Conservation (phyloP, 768 basidiomycete species). For the Macrolepiota fuliginosa region DNA sequence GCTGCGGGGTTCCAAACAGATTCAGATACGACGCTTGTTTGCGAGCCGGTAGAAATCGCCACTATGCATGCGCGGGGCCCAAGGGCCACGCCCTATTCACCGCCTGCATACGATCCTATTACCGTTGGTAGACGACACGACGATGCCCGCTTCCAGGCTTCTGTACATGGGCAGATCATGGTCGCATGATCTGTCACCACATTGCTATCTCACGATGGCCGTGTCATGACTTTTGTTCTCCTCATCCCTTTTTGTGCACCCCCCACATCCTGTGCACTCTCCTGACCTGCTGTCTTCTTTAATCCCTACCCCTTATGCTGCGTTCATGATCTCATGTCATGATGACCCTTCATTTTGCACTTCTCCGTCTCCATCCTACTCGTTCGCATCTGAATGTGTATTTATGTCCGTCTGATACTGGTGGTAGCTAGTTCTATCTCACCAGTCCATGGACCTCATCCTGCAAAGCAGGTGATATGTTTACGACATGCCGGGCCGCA, state of each 20-base stretch:
- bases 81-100: slow-evolving; percentile 46
- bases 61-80: slow-evolving; percentile 51
- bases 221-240: neutral
- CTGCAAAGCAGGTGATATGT: neutral
- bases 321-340: neutral
- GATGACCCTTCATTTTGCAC: neutral
- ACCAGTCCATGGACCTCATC: neutral
- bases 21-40: slow-evolving; percentile 32
- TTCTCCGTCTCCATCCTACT: neutral
- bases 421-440: neutral
- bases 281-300: neutral
- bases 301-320: neutral
- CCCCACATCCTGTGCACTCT: too few relatives aligned
- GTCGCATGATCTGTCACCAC: slow-evolving; percentile 13
- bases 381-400: slow-evolving; percentile 8
- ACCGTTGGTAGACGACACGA: slow-evolving; percentile 21
- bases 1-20: slow-evolving; percentile 36
- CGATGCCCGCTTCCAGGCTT: slow-evolving; percentile 24
- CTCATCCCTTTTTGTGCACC: neutral
- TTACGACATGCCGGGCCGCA: neutral
- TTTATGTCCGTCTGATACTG: neutral
- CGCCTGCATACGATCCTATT: slow-evolving; percentile 43
- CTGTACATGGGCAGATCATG: slow-evolving; percentile 17
- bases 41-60: slow-evolving; percentile 51
- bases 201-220: neutral